phyloP scores from a whole-genome alignment of 768 basidiomycete species.

The Mycena haematopus region DNA sequence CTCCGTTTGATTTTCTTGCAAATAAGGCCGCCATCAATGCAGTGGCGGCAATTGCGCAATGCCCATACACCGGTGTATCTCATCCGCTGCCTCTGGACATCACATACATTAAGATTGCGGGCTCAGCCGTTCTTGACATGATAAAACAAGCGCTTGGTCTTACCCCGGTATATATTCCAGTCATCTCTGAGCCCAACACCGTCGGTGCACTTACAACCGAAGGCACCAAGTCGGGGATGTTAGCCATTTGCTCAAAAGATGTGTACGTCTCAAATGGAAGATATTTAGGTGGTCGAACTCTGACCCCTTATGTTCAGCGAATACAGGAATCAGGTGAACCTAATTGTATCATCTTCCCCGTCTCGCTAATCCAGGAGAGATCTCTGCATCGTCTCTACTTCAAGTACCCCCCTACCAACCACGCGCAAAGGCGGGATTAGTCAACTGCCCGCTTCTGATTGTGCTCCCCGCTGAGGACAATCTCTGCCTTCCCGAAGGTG shows the following conservation, averaged over 20 bases:
- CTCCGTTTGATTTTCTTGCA: neutral
- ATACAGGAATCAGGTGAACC: slow-evolving; percentile 21
- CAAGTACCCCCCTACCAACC: slow-evolving; percentile 26
- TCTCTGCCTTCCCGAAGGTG: slow-evolving; percentile 28
- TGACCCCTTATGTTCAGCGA: slow-evolving; percentile 3
- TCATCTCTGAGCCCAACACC: slow-evolving; percentile 35
- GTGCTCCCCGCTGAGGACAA: slow-evolving; percentile 32
- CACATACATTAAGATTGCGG: slow-evolving; percentile 30
- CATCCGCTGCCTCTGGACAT: slow-evolving; percentile 15
- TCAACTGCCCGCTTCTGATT: slow-evolving; percentile 32
- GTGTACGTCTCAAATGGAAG: slow-evolving; percentile 3
- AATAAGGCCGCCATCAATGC: slow-evolving; percentile 36
- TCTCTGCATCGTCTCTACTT: slow-evolving; percentile 28
- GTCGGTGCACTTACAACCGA: slow-evolving; percentile 37
- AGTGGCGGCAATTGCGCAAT: slow-evolving; percentile 40
- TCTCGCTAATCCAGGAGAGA: neutral
- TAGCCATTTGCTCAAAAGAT: slow-evolving; percentile 13
- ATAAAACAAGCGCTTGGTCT: slow-evolving; percentile 36
- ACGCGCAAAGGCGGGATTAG: slow-evolving; percentile 16
- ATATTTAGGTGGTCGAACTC: neutral
- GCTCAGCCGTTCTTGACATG: slow-evolving; percentile 33
- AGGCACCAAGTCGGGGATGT: slow-evolving; percentile 33
- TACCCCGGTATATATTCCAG: slow-evolving; percentile 37
- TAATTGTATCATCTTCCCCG: neutral
- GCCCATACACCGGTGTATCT: slow-evolving; percentile 38